Evolutionary conservation across 306 rosid genomes (phyloP), one percentile per base, ranked within the genome.

Genomic region (Medicago arabica): DNA sequence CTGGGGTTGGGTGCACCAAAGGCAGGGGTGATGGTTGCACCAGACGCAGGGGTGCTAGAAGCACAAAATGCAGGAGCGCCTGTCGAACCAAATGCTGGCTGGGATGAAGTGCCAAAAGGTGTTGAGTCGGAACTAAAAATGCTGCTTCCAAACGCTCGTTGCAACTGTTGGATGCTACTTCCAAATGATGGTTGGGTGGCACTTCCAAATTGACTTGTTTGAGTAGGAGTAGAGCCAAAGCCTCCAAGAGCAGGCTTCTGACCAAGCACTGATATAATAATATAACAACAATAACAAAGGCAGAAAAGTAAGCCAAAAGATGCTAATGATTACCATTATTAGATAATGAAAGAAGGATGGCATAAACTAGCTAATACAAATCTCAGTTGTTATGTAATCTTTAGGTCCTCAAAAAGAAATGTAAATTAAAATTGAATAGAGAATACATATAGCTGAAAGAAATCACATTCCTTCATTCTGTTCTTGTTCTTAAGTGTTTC

Each of bases 211-310:
- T 96, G 91, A 83, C 87, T 90, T 73, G 96, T 47, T 86, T 88
- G 97, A 78, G 93, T 71, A 50, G 92, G 81, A 53, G 82, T 89
- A 13, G 99, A 84, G 59, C 97, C 97, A 86, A 92, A 95, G 46
- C 85, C 97, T 69, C 97, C 97, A 81, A 88, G 89, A 67, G 16
- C 83, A 77, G 99, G 93, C 87, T 92, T 95, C 85, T 95, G 97
- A 62, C 97, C 93, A 79, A 95, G 92, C 69, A 57, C 89, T 6
- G 98, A 83, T 4, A 97, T 7, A 63, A 61, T 23, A 43, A 61
- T 67, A n/a, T 19, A 51, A 63, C 46, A 17, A 49, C 34, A 17
- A 46, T 23, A 15, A 60, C 4, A 28, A 57, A 21, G 13, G 17
- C 4, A 36, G 23, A 17, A 49, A 25, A 62, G 55, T 18, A 39